These are phyloP conservation scores for Aspergillus ibericus DNA, from an alignment of 2,329 filamentous ascomycete genomes.

Conservation along the genomic window DNA sequence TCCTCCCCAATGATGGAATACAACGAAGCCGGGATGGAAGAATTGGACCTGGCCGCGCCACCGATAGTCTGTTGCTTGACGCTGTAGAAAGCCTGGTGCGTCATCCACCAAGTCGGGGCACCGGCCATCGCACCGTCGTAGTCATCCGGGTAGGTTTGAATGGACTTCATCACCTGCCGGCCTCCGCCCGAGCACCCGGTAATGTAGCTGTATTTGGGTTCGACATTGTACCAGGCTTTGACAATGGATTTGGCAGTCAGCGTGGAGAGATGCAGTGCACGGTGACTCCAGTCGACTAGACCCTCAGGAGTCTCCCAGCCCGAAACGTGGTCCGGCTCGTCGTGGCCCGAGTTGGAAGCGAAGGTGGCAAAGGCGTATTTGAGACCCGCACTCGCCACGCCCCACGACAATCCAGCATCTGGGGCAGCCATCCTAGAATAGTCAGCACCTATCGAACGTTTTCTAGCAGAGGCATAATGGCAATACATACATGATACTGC, in stretches of 20 bases:
- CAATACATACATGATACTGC: background rate
- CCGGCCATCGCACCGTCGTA: background rate
- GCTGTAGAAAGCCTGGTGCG: background rate
- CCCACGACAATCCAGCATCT: background rate
- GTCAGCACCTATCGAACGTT: background rate
- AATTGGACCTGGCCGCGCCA: background rate
- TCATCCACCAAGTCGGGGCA: background rate
- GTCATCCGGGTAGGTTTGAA: background rate
- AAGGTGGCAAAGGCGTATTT: background rate
- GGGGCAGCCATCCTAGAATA: background rate
- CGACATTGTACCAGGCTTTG: background rate
- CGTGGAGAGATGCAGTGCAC: background rate
- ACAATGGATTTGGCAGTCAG: background rate
- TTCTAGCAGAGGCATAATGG: background rate
- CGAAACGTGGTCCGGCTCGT: background rate
- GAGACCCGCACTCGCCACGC: background rate
- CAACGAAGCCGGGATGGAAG: background rate
- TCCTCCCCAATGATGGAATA: background rate
- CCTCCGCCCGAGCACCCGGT: background rate
- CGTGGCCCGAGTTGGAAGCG: background rate
- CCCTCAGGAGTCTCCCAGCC: background rate
- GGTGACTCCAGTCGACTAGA: background rate
- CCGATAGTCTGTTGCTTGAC: background rate
- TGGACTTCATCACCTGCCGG: background rate
- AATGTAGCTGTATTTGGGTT: background rate